These are phyloP conservation scores for Macrolepiota albuminosa DNA, from an alignment of 768 basidiomycete genomes.

Conservation along the genomic window DNA sequence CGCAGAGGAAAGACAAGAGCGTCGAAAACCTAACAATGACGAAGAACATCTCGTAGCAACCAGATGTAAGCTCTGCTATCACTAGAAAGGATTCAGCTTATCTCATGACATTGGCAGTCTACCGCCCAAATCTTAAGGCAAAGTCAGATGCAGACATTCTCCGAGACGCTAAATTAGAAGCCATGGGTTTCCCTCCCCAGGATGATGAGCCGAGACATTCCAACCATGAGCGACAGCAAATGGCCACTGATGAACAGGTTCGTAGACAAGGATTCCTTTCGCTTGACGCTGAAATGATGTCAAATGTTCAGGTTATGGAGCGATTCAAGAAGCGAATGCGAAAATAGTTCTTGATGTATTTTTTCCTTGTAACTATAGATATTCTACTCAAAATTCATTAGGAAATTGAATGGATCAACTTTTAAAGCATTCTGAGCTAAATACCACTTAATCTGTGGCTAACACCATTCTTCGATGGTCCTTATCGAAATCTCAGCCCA, in stretches of 20 bases:
- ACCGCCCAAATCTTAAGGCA: slow-evolving; percentile 73
- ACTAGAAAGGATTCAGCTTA: neutral
- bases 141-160: slow-evolving; percentile 88
- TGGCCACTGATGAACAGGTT: slow-evolving; percentile 91
- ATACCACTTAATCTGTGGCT: neutral
- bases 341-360: slow-evolving; percentile 37
- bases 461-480: neutral
- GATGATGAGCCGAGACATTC: slow-evolving; percentile 43
- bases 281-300: neutral
- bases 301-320: slow-evolving; percentile 70
- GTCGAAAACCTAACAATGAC: slow-evolving; percentile 50
- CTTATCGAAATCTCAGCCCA: neutral
- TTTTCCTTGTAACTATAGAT: slow-evolving; percentile 4
- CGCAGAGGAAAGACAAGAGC: slow-evolving; percentile 64
- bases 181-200: slow-evolving; percentile 68
- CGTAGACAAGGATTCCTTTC: slow-evolving; percentile 18
- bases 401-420: neutral
- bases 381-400: neutral
- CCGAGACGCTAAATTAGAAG: slow-evolving; percentile 82
- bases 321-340: slow-evolving; percentile 97
- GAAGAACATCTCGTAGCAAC: slow-evolving; percentile 84
- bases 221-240: slow-evolving; percentile 59
- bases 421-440: neutral
- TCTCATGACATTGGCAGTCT: slow-evolving; percentile 47
- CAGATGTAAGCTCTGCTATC: slow-evolving; percentile 61